phyloP scores from a whole-genome alignment of 2,329 filamentous ascomycete species.

The Proliferodiscus dingleyae region DNA sequence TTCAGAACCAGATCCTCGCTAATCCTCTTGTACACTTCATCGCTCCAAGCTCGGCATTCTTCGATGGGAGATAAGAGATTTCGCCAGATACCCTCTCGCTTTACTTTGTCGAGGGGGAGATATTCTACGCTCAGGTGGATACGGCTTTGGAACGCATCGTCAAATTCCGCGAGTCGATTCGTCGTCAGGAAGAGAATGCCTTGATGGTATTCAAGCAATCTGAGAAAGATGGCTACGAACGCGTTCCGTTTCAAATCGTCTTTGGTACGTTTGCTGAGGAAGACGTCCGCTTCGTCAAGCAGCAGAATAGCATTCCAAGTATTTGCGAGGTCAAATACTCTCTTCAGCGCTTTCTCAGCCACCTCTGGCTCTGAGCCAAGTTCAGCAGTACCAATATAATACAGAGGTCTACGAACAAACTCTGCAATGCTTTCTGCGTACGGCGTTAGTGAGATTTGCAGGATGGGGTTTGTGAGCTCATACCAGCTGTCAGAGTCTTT shows the following conservation, averaged over 20 bases:
- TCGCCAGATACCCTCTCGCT: no score
- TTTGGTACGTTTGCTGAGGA: not conserved
- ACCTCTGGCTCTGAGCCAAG: not conserved
- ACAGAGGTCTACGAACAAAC: not conserved
- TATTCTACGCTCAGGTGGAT: no score
- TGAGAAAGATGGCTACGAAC: not conserved
- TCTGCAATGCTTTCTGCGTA: not conserved
- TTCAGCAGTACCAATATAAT: not conserved
- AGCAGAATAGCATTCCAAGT: not conserved
- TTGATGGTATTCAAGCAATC: not conserved
- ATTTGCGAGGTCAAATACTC: not conserved
- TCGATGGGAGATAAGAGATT: no score
- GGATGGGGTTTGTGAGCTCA: not conserved
- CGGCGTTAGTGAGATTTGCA: no score
- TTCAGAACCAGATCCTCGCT: no score
- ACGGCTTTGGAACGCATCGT: not conserved
- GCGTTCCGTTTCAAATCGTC: not conserved
- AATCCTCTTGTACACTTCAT: no score
- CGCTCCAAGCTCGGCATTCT: no score
- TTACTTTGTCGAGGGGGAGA: no score
- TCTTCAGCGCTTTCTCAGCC: not conserved
- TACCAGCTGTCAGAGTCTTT: slow-evolving; percentile 28
- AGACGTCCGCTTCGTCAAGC: not conserved
- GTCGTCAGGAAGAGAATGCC: not conserved
- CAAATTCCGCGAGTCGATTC: not conserved